Evolutionary conservation across 1,139 yeast genomes (phyloP).

Genomic region (Scheffersomyces segobiensis): DNA sequence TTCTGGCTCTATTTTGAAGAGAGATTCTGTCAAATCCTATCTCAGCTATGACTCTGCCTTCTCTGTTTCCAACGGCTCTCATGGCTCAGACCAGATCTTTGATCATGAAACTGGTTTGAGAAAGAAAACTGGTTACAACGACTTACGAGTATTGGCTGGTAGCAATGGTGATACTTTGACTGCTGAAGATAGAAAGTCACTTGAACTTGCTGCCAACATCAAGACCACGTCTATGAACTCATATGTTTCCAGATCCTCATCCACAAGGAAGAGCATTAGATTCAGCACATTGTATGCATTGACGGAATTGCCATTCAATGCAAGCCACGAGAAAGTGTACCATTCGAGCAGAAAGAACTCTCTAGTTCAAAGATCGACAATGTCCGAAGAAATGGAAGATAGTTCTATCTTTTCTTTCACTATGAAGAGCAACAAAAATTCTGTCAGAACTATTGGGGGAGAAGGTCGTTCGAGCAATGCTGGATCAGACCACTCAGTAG

Average conservation of each 20-base stretch:
- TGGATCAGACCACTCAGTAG: constrained; percentile 36
- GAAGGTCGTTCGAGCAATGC: constrained; percentile 11
- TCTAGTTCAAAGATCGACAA: constrained; percentile 13
- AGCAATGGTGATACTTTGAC: constrained; percentile 11
- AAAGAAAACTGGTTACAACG: constrained; percentile 40
- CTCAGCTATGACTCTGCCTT: constrained; percentile 58
- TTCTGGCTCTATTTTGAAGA: constrained; percentile 26
- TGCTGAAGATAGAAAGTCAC: constrained; percentile 17
- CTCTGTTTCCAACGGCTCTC: constrained; percentile 35
- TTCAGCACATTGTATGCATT: constrained; percentile 42
- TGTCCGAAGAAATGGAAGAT: constrained; percentile 30
- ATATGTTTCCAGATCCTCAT: constrained; percentile 24
- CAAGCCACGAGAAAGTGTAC: constrained; percentile 11
- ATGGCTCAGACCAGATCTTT: constrained; percentile 12
- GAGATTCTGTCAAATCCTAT: constrained; percentile 50
- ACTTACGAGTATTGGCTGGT: constrained; percentile 32
- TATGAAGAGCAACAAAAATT: constrained; percentile 20
- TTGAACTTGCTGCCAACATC: constrained; percentile 25
- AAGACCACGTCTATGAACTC: constrained; percentile 23
- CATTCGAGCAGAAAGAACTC: constrained; percentile 1
- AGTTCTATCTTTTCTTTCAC: constrained; percentile 41
- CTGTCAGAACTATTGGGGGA: constrained; percentile 14
- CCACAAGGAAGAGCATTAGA: constrained; percentile 33
- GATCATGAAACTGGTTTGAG: constrained; percentile 23
- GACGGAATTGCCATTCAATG: constrained; percentile 42